A percentile compares a stretch with the other conserved stretches of the same genome.
These are phyloP conservation scores for Septoria linicola DNA, from an alignment of 2,329 filamentous ascomycete species.

Conservation along the genomic window DNA sequence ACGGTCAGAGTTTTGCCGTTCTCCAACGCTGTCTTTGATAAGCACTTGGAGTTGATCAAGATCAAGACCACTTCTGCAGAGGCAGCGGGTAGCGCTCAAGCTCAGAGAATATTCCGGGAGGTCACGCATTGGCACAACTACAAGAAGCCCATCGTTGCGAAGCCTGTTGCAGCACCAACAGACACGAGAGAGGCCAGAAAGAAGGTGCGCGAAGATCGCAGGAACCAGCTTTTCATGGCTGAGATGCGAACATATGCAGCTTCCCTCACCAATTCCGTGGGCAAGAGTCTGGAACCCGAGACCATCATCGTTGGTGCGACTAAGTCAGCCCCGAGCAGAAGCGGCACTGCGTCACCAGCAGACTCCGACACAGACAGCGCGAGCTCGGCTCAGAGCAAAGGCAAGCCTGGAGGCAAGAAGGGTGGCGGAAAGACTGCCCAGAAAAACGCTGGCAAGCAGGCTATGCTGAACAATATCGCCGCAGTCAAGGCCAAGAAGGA, in stretches of 20 bases:
- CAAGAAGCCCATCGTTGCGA: conserved; percentile 51
- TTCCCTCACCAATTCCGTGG: conserved; percentile 64
- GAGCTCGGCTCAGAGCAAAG: conserved; percentile 29
- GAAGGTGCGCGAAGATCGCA: conserved; percentile 44
- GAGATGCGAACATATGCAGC: conserved; percentile 68
- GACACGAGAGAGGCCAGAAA: conserved; percentile 34
- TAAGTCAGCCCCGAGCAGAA: conserved; percentile 22
- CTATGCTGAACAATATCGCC: conserved; percentile 46
- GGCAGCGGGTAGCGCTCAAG: conserved; percentile 34
- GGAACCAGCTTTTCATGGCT: conserved; percentile 65
- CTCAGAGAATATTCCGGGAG: conserved; percentile 49
- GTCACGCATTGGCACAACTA: conserved; percentile 63
- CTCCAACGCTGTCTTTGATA: conserved; percentile 49
- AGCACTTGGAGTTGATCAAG: conserved; percentile 47
- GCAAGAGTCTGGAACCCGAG: conserved; percentile 64
- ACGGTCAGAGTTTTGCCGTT: conserved; percentile 47
- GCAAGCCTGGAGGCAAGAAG: conserved; percentile 32
- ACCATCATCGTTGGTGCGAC: conserved; percentile 54
- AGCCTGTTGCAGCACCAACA: conserved; percentile 30
- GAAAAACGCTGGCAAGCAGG: conserved; percentile 44
- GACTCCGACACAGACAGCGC: conserved; percentile 35
- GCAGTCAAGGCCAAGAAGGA: conserved; percentile 45
- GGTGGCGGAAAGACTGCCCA: conserved; percentile 36
- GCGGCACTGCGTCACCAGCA: conserved; percentile 28
- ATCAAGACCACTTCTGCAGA: conserved; percentile 40